Percentiles rank a stretch among this genome's conserved stretches.
These are phyloP conservation scores for Sherardia arvensis DNA, from an alignment of 257 asterid species.

Conservation along the genomic window DNA sequence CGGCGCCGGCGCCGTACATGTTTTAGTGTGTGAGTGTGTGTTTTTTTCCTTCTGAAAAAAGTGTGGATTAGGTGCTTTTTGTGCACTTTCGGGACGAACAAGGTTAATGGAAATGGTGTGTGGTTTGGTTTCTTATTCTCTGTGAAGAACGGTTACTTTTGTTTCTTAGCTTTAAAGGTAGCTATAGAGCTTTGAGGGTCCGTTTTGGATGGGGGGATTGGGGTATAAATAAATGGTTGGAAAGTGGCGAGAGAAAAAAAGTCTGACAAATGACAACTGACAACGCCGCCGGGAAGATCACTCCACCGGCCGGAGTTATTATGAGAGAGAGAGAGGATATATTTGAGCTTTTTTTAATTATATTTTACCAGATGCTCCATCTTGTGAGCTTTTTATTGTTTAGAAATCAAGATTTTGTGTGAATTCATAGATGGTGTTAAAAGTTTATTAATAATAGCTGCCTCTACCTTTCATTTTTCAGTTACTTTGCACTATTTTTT, in stretches of 20 bases:
- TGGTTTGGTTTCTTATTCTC: not conserved
- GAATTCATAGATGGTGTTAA: too few relatives aligned
- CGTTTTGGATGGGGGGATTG: slow-evolving; percentile 13
- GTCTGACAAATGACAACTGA: slow-evolving; percentile 32
- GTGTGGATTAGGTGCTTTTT: slow-evolving; percentile 26
- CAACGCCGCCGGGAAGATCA: slow-evolving; percentile 24
- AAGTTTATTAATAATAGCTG: too few relatives aligned
- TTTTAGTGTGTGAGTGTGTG: not conserved
- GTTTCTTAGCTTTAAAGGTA: not conserved
- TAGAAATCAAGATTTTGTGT: not conserved
- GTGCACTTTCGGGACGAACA: slow-evolving; percentile 15
- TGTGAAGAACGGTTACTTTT: slow-evolving; percentile 4
- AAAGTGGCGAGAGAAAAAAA: slow-evolving; percentile 29
- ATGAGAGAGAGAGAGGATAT: too few relatives aligned
- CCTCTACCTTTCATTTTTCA: too few relatives aligned
- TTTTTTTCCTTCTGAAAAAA: too few relatives aligned
- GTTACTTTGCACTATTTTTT: too few relatives aligned
- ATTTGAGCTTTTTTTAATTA: not conserved
- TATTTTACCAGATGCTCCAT: not conserved
- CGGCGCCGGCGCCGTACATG: slow-evolving; percentile 12
- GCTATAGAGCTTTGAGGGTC: slow-evolving; percentile 10
- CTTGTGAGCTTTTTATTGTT: not conserved
- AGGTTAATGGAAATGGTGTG: slow-evolving; percentile 14
- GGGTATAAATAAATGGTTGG: slow-evolving; percentile 26
- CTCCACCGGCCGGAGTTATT: slow-evolving; percentile 28